Conservation (phyloP, 441 rosid genomes). For the Macaranga tanarius region DNA sequence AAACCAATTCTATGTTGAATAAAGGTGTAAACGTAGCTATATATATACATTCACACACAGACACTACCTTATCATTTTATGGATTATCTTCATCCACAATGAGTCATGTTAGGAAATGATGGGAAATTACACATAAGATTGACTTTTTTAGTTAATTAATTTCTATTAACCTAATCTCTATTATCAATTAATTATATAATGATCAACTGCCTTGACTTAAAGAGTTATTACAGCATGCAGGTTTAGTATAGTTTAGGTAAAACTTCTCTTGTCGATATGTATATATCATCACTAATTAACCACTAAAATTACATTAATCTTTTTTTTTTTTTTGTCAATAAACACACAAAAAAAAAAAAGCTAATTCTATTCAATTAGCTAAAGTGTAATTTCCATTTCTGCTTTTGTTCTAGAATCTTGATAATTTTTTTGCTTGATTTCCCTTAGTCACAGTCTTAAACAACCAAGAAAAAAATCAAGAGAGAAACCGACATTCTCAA, state of each 20-base stretch:
- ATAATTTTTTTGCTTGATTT: neutral
- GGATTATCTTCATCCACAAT: neutral
- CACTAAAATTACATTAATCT: neutral
- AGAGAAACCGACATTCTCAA: neutral
- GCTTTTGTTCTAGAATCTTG: constrained; percentile 3
- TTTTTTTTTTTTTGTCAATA: too few species aligned
- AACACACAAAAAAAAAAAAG: too few species aligned
- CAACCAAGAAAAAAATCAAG: neutral
- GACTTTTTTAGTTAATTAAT: constrained; percentile 14
- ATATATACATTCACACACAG: neutral
- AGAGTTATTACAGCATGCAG: constrained; percentile 4
- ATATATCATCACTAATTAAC: neutral
- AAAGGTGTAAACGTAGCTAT: neutral
- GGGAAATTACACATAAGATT: constrained; percentile 23
- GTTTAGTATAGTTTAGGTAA: constrained; percentile 24
- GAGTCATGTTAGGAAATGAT: constrained; percentile 15
- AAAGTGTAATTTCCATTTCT: too few species aligned
- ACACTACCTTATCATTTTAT: neutral
- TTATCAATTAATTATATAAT: neutral
- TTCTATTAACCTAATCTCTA: constrained; percentile 27
- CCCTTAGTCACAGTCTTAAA: neutral
- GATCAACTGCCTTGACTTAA: constrained; percentile 26
- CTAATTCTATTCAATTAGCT: too few species aligned
- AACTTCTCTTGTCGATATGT: constrained; percentile 14
- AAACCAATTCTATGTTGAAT: neutral